Conservation (phyloP, 192 early-diverging fungal species). For the Obelidium mucronatum region DNA sequence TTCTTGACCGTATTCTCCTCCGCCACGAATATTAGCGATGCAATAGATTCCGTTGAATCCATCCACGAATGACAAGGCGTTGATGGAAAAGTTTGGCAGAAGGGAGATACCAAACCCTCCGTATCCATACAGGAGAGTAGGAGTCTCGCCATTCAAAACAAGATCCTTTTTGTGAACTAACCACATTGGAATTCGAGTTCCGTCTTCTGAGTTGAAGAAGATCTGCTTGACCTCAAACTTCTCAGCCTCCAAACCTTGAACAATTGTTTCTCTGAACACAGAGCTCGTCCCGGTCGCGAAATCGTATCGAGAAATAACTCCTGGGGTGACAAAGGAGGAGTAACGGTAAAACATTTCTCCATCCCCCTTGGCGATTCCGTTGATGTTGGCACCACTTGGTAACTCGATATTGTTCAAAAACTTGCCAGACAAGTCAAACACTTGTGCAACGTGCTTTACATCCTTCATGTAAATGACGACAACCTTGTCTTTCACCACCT, state of each 20-base stretch:
- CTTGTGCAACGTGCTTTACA: slow-evolving; percentile 57
- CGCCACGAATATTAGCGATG: slow-evolving; percentile 74
- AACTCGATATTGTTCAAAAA: slow-evolving; percentile 52
- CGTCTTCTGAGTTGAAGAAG: slow-evolving; percentile 71
- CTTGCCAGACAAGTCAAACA: slow-evolving; percentile 56
- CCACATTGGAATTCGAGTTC: slow-evolving; percentile 73
- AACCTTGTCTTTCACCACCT: slow-evolving; percentile 60
- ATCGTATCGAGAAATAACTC: slow-evolving; percentile 58
- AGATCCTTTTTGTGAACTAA: slow-evolving; percentile 60
- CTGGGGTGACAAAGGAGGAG: slow-evolving; percentile 63
- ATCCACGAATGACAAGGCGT: slow-evolving; percentile 52
- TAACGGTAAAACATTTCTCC: slow-evolving; percentile 63
- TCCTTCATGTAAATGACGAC: slow-evolving; percentile 67
- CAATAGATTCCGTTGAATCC: slow-evolving; percentile 62
- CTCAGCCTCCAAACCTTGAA: slow-evolving; percentile 51
- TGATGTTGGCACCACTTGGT: slow-evolving; percentile 56
- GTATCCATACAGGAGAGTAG: slow-evolving; percentile 71
- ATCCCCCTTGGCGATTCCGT: slow-evolving; percentile 39
- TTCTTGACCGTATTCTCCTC: slow-evolving; percentile 65
- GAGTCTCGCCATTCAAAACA: slow-evolving; percentile 61
- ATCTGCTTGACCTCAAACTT: slow-evolving; percentile 68
- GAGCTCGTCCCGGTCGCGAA: slow-evolving; percentile 49
- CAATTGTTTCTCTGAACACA: slow-evolving; percentile 51
- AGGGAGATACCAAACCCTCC: slow-evolving; percentile 69
- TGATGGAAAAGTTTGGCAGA: slow-evolving; percentile 37